phyloP scores from a whole-genome alignment of 2,329 filamentous ascomycete species.

The Diaporthe vexans region DNA sequence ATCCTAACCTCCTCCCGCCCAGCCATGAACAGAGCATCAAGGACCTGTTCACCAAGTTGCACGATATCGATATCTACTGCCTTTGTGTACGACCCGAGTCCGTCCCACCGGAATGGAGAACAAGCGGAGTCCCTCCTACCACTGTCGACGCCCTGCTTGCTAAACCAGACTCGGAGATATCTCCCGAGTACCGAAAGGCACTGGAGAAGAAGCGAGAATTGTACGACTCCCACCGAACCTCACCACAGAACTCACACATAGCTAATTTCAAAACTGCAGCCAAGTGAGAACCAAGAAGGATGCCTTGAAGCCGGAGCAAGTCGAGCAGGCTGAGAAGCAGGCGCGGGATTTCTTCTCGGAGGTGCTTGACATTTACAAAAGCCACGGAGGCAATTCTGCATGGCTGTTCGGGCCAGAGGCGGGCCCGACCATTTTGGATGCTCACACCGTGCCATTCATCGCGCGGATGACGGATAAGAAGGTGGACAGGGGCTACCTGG shows the following conservation, averaged over 20 bases:
- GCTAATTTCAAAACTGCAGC: background rate
- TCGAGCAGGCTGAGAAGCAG: background rate
- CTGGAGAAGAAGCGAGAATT: constrained; percentile 15
- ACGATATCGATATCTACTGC: background rate
- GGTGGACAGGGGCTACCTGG: background rate
- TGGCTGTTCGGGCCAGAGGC: background rate
- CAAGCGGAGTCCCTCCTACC: background rate
- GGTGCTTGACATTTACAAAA: background rate
- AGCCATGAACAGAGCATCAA: background rate
- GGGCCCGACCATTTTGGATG: constrained; percentile 1
- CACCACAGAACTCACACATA: background rate
- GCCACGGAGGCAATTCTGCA: background rate
- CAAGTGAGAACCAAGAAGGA: background rate
- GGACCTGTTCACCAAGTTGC: background rate
- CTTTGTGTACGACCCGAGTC: background rate
- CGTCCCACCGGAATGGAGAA: background rate
- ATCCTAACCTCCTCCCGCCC: background rate
- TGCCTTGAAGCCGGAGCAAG: background rate
- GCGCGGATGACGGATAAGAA: background rate
- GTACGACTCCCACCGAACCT: background rate
- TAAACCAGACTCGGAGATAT: background rate
- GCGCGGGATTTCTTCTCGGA: background rate
- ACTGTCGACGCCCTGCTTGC: background rate
- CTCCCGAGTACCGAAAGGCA: background rate
- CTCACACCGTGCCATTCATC: constrained; percentile 16